Evolutionary conservation across 1,284 basidiomycete genomes (phyloP).

Genomic region (Puccinia coronata): DNA sequence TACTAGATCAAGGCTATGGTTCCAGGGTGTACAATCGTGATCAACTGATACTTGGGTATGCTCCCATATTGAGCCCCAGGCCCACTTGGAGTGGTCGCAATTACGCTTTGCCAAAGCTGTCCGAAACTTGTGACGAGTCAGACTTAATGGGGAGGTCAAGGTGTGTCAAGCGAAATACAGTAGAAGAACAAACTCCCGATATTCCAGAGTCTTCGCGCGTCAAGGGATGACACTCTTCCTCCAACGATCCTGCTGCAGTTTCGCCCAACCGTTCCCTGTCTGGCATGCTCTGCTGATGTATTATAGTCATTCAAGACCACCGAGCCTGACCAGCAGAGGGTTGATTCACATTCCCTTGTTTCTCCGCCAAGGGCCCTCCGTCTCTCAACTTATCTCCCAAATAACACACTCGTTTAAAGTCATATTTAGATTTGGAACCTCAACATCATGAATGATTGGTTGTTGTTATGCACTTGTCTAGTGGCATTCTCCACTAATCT

Average conservation of each 20-base stretch:
- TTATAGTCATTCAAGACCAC: too few relatives aligned
- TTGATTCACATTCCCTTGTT: too few relatives aligned
- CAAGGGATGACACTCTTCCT: not conserved
- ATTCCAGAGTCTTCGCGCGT: conserved; percentile 9
- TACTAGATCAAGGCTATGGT: too few relatives aligned
- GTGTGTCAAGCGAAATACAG: too few relatives aligned
- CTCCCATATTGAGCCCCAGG: not conserved
- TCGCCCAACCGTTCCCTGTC: not conserved
- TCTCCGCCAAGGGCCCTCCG: too few relatives aligned
- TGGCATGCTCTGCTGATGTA: not conserved
- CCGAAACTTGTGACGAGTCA: not conserved
- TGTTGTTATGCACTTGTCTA: not conserved
- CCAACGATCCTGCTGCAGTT: not conserved
- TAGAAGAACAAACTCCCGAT: not conserved
- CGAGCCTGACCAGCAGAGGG: too few relatives aligned
- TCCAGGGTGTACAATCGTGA: too few relatives aligned
- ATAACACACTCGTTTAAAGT: not conserved
- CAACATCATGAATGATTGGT: not conserved
- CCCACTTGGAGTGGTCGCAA: not conserved
- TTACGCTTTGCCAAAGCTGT: not conserved
- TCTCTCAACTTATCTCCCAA: not conserved
- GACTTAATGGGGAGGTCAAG: not conserved
- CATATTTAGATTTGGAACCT: not conserved
- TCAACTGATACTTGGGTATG: too few relatives aligned
- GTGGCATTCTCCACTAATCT: not conserved